Percentiles rank a stretch among this genome's conserved stretches.
Conservation (phyloP, 768 basidiomycete species). For the Hericium rajendrae region DNA sequence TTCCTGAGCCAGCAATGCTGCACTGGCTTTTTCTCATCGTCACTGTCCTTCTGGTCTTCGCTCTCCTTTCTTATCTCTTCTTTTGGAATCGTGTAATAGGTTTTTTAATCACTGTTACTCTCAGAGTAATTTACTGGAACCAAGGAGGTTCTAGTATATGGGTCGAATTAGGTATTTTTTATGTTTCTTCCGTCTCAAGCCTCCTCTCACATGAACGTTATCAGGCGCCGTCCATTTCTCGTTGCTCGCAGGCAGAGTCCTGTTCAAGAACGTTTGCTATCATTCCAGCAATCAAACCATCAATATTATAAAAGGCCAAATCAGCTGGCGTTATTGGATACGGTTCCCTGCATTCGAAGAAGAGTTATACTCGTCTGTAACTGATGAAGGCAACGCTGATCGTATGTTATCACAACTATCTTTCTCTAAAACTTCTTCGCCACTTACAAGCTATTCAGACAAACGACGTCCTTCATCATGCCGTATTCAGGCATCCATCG, state of each 20-base stretch:
- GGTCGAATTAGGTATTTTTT: constrained; percentile 56
- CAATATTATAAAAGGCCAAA: constrained; percentile 70
- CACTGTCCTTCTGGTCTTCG: constrained; percentile 46
- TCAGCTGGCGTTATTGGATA: constrained; percentile 95
- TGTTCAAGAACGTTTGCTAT: constrained; percentile 82
- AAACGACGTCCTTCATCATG: constrained; percentile 42
- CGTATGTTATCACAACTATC: constrained; percentile 28
- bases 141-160: constrained; percentile 67
- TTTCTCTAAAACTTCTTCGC: constrained; percentile 10
- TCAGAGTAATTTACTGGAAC: constrained; percentile 76
- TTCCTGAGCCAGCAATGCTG: constrained; percentile 33
- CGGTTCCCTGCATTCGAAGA: constrained; percentile 69
- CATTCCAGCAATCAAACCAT: constrained; percentile 90
- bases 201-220: constrained; percentile 2
- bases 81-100: constrained; percentile 86
- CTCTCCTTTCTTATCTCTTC: constrained; percentile 70
- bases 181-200: neutral
- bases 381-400: constrained; percentile 29
- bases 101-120: constrained; percentile 47
- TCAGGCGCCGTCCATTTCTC: constrained; percentile 90
- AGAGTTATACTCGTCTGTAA: constrained; percentile 42
- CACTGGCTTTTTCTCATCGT: constrained; percentile 51
- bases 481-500: constrained; percentile 68
- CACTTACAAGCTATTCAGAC: constrained; percentile 21
- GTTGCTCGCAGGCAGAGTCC: constrained; percentile 73